These are phyloP conservation scores for Hemileccinum impolitum DNA, from an alignment of 768 basidiomycete species.

Conservation along the genomic window DNA sequence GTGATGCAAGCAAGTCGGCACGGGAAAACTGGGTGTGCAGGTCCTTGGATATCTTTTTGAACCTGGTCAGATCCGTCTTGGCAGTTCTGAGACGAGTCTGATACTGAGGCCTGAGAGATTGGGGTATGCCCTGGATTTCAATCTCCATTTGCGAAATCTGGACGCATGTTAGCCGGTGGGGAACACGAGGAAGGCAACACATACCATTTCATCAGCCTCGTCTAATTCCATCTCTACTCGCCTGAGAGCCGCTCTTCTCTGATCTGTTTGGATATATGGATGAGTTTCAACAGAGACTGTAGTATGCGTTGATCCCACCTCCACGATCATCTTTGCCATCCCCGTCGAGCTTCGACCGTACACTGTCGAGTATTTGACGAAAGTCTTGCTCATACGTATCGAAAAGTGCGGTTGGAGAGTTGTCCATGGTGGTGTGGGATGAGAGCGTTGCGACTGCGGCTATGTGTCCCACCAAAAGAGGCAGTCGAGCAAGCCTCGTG, in stretches of 20 bases:
- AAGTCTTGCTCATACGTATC: conserved; percentile 94
- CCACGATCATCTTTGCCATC: conserved; percentile 62
- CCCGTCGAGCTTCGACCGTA: conserved; percentile 74
- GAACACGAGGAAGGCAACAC: conserved; percentile 15
- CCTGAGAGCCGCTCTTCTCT: conserved; percentile 74
- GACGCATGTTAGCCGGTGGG: conserved; percentile 2
- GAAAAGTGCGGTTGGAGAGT: conserved; percentile 80
- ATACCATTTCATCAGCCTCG: conserved; percentile 96
- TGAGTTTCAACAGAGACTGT: conserved; percentile 1
- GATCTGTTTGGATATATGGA: conserved; percentile 47
- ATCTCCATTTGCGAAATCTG: conserved; percentile 99
- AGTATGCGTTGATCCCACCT: conserved; percentile 45
- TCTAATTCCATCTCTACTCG: conserved; percentile 94
- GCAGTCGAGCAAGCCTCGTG: conserved; percentile 16
- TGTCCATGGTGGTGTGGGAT: conserved; percentile 57
- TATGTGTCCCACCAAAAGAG: conserved; percentile 17
- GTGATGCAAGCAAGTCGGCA: conserved; percentile 68
- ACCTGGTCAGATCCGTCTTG: conserved; percentile 69
- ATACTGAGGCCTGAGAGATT: conserved; percentile 75
- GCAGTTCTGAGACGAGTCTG: conserved; percentile 69
- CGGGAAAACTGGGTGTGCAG: conserved; percentile 67
- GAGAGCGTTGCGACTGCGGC: conserved; percentile 17
- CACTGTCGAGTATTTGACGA: conserved; percentile 70
- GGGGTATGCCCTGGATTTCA: conserved; percentile 92
- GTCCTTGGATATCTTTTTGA: conserved; percentile 81